These are phyloP conservation scores for Arthrobotrys conoides DNA, from an alignment of 2,329 filamentous ascomycete species.

Conservation along the genomic window DNA sequence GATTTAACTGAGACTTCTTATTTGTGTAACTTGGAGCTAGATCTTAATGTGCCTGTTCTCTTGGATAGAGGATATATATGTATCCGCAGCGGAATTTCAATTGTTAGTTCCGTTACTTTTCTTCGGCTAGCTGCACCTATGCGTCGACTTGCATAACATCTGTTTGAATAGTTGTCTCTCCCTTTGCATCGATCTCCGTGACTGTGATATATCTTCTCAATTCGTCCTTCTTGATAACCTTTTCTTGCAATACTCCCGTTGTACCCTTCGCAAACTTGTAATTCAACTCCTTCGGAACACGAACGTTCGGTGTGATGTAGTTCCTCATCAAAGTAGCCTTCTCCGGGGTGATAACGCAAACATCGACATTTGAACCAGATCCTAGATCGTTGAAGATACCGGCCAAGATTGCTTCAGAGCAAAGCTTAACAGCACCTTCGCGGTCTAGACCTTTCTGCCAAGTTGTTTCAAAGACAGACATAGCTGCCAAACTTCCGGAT, in stretches of 20 bases:
- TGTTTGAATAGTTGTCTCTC: conserved; percentile 69
- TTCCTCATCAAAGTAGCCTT: conserved; percentile 92
- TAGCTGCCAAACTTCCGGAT: conserved; percentile 92
- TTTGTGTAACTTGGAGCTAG: conserved; percentile 8
- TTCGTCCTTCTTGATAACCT: conserved; percentile 93
- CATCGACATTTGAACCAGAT: conserved; percentile 96
- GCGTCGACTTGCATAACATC: conserved; percentile 76
- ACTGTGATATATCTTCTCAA: conserved; percentile 94
- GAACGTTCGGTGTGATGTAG: conserved; percentile 92
- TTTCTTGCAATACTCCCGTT: conserved; percentile 96
- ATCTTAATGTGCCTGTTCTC: background rate
- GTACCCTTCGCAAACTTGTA: conserved; percentile 92
- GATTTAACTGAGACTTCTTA: conserved; percentile 20
- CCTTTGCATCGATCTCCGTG: conserved; percentile 82
- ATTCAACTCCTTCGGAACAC: conserved; percentile 90
- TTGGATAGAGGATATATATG: conserved; percentile 4
- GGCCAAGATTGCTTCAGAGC: conserved; percentile 88
- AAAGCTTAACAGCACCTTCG: conserved; percentile 86
- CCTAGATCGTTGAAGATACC: conserved; percentile 99
- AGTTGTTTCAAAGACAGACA: conserved; percentile 97
- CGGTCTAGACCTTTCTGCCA: conserved; percentile 85
- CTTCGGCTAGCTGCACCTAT: conserved; percentile 65
- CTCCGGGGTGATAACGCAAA: conserved; percentile 93
- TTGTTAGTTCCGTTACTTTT: conserved; percentile 2
- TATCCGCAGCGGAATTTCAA: background rate